A percentile compares a stretch with the other conserved stretches of the same genome.
These are phyloP conservation scores for Stagonosporopsis cucurbitacearum DNA, from an alignment of 2,329 filamentous ascomycete genomes.

Conservation along the genomic window DNA sequence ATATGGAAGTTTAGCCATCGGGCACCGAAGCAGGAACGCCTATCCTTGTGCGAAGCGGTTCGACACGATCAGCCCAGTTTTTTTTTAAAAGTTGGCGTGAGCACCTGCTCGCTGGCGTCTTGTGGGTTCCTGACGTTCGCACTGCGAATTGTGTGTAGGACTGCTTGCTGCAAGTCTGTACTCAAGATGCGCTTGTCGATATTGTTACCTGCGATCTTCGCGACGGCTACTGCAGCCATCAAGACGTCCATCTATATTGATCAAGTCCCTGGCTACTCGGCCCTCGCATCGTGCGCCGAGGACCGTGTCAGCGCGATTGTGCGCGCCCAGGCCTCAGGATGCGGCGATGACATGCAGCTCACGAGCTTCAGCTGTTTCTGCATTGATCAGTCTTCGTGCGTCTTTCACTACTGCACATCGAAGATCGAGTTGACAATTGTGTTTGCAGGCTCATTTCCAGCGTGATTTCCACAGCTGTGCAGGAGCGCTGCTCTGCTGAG, in stretches of 20 bases:
- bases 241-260: slow-evolving; percentile 32
- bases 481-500: not conserved
- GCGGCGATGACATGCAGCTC: slow-evolving; percentile 25
- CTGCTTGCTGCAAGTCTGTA: not conserved
- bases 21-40: not conserved
- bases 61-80: not conserved
- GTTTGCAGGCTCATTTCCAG: slow-evolving; percentile 2
- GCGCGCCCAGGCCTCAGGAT: slow-evolving; percentile 26
- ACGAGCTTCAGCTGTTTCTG: slow-evolving; percentile 33
- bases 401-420: not conserved
- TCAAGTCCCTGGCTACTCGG: slow-evolving; percentile 26
- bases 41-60: not conserved
- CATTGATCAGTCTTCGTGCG: slow-evolving; percentile 9
- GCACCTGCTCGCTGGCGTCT: not conserved
- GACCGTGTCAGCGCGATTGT: slow-evolving; percentile 28
- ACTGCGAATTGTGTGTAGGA: not conserved
- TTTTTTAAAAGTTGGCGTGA: not conserved
- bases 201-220: not conserved
- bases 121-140: not conserved
- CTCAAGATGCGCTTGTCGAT: not conserved
- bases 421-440: not conserved
- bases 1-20: not conserved
- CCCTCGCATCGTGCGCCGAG: slow-evolving; percentile 23
- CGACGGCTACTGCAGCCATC: slow-evolving; percentile 1
- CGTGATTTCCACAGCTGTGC: slow-evolving; percentile 2